These are phyloP conservation scores for Tricholoma bakamatsutake DNA, from an alignment of 768 basidiomycete genomes.

Conservation along the genomic window DNA sequence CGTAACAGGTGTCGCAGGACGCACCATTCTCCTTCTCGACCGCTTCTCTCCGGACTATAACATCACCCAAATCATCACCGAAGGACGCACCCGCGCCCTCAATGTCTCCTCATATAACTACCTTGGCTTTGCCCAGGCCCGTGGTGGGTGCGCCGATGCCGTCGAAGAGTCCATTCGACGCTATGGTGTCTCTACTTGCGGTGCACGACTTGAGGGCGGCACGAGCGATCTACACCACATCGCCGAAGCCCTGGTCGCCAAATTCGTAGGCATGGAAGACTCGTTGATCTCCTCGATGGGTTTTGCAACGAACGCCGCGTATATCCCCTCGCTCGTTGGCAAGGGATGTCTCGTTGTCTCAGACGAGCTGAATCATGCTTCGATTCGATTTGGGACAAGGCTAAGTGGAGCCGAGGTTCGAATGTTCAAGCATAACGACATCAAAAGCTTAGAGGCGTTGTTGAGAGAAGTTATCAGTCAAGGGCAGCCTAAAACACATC, in stretches of 20 bases:
- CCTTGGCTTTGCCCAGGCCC: constrained; percentile 93
- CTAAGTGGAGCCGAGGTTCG: constrained; percentile 84
- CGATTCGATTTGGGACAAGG: constrained; percentile 88
- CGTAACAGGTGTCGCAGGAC: constrained; percentile 91
- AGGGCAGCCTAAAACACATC: constrained; percentile 94
- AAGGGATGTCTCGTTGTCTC: constrained; percentile 95
- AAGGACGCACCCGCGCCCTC: constrained; percentile 78
- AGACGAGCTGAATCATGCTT: constrained; percentile 95
- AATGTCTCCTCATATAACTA: constrained; percentile 99
- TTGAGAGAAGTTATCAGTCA: constrained; percentile 91
- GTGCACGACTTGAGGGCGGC: constrained; percentile 79
- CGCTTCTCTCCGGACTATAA: constrained; percentile 81
- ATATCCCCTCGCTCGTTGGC: constrained; percentile 83
- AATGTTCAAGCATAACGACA: constrained; percentile 97
- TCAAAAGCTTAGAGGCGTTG: constrained; percentile 72
- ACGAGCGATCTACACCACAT: constrained; percentile 76
- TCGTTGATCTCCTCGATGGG: constrained; percentile 91
- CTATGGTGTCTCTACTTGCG: constrained; percentile 77
- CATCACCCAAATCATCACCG: constrained; percentile 69
- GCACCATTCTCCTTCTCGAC: constrained; percentile 83
- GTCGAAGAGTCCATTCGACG: constrained; percentile 78
- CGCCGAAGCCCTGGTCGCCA: constrained; percentile 82
- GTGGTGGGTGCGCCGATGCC: constrained; percentile 91
- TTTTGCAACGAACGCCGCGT: constrained; percentile 93
- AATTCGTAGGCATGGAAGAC: constrained; percentile 88